These are phyloP conservation scores for Scedosporium minutisporum DNA, from an alignment of 2,329 filamentous ascomycete species.

Conservation along the genomic window DNA sequence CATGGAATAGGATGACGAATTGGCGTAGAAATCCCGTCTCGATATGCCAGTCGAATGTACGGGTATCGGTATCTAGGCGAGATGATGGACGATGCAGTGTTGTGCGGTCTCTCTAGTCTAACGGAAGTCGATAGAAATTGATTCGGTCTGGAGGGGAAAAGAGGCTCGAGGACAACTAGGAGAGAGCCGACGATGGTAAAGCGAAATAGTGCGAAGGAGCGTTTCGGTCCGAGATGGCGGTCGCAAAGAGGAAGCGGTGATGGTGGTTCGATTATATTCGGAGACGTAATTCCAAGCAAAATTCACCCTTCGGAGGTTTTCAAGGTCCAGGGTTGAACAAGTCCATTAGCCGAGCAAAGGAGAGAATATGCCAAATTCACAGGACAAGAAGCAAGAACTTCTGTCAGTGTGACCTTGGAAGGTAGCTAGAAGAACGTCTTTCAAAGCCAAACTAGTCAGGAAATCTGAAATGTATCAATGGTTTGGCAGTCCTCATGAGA, in stretches of 20 bases:
- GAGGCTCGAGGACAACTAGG: not conserved
- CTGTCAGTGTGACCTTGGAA: not conserved
- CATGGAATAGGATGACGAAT: slow-evolving; percentile 19
- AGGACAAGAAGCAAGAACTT: not conserved
- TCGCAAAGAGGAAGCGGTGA: not conserved
- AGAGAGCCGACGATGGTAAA: not conserved
- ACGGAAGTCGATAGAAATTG: not conserved
- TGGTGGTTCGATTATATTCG: not conserved
- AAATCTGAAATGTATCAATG: not conserved
- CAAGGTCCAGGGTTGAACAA: not conserved
- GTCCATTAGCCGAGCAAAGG: not conserved
- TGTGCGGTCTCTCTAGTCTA: not conserved
- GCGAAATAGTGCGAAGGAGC: not conserved
- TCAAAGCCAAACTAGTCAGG: not conserved
- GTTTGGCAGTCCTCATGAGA: not conserved
- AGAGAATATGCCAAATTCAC: not conserved
- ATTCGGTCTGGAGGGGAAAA: not conserved
- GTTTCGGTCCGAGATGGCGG: not conserved
- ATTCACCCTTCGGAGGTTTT: not conserved
- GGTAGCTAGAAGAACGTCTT: not conserved
- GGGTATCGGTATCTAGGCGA: not conserved
- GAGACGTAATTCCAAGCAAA: not conserved
- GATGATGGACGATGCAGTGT: not conserved
- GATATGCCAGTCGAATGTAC: not conserved
- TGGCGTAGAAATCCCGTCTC: not conserved